Base-by-base conservation (phyloP, 2,329 filamentous ascomycete species). In the Alternaria sp. region DNA sequence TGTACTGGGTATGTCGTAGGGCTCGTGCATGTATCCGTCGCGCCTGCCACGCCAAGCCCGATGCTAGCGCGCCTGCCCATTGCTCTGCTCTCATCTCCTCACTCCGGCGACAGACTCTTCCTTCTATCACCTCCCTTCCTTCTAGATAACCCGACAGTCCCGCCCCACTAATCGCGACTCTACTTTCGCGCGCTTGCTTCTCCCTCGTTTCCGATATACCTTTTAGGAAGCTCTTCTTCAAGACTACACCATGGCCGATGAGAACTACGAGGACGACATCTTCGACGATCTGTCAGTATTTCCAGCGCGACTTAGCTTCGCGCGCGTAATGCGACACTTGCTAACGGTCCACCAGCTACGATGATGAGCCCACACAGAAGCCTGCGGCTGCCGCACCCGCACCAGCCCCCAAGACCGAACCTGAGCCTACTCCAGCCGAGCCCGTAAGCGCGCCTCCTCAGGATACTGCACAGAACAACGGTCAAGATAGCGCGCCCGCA, bases 261-360 rank as follows among this genome's bases (percentile, higher is more conserved):
- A 94, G 76, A 92, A 92, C 71, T 90, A 93, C 71, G 93, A 97
- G 73, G 94, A 97, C 77, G 93, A 97, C 86, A 91, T 97, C 82
- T 97, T 97, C 81, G 93, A 93, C 74, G 94, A 97, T 83, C 88
- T 97, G 93, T 97, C 85, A 83, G 93, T 87, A 15, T 60, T 26
- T 15, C 17, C 8, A 54, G 43, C 56, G 57, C 62, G 47, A 54
- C 49, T 54, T 19, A 26, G 54, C 15, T 19, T 15, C 12, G 8
- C 7, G 21, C 40, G 15, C 23, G 5, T 17, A 23, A 21, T 6
- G 36, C 36, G 30, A 44, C 43, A 23, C 19, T 17, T 52, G 36
- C 71, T 74, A 55, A 74, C 66, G 50, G 17, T 6, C 19, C 13
- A 83, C 46, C 65, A 81, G 79, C 61, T 81, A 81, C 66, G 79